phyloP scores from a whole-genome alignment of 2,329 filamentous ascomycete species.

The Apiospora koreana region DNA sequence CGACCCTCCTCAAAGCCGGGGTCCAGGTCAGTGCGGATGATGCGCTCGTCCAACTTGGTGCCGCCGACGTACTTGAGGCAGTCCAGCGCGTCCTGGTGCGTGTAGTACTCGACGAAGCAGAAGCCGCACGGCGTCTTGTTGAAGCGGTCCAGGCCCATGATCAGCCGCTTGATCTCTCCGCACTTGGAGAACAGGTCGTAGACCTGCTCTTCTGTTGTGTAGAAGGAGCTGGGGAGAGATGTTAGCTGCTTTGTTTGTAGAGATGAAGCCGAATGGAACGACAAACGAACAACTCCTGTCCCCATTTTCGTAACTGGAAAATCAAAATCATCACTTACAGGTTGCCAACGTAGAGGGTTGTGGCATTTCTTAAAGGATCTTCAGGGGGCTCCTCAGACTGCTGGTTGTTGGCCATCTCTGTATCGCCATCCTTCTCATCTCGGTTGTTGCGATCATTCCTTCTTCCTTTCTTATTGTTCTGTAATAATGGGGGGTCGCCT shows the following conservation, averaged over 20 bases:
- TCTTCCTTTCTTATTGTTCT: slow-evolving; percentile 69
- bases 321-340: slow-evolving; percentile 57
- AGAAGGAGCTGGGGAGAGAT: slow-evolving; percentile 70
- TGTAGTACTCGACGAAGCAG: slow-evolving; percentile 99
- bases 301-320: not conserved
- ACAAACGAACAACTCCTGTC: not conserved
- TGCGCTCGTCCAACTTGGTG: slow-evolving; percentile 95
- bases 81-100: slow-evolving; percentile 92
- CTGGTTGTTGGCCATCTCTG: slow-evolving; percentile 38
- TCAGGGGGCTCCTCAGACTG: slow-evolving; percentile 58
- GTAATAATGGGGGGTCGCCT: slow-evolving; percentile 4
- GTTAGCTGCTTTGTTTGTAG: slow-evolving; percentile 11
- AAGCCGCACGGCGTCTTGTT: slow-evolving; percentile 98
- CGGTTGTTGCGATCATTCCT: slow-evolving; percentile 50
- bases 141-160: slow-evolving; percentile 97
- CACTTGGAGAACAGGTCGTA: slow-evolving; percentile 96
- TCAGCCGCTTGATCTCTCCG: slow-evolving; percentile 95
- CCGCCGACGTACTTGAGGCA: slow-evolving; percentile 99
- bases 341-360: slow-evolving; percentile 97
- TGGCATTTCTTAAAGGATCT: slow-evolving; percentile 82
- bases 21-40: slow-evolving; percentile 93
- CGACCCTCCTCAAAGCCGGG: slow-evolving; percentile 94
- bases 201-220: slow-evolving; percentile 98
- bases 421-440: slow-evolving; percentile 58
- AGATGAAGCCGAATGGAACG: not conserved